phyloP scores from a whole-genome alignment of 2,329 filamentous ascomycete species.

The Huntiella decipiens region DNA sequence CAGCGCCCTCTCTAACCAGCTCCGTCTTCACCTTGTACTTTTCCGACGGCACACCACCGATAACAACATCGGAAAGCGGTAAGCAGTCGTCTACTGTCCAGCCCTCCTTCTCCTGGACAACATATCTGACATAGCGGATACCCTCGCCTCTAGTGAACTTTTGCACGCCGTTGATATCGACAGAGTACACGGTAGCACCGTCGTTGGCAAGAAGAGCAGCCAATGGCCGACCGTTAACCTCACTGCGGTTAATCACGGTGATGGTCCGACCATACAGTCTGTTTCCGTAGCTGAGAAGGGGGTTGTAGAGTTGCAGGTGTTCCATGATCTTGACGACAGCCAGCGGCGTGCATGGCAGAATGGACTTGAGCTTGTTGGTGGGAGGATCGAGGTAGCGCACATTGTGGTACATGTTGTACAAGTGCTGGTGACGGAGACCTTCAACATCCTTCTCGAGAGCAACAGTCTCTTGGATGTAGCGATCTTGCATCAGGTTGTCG shows the following conservation, averaged over 20 bases:
- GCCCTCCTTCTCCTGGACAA: constrained; percentile 65
- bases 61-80: constrained; percentile 81
- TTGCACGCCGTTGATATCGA: constrained; percentile 82
- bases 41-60: constrained; percentile 77
- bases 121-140: constrained; percentile 67
- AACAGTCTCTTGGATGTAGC: constrained; percentile 90
- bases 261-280: constrained; percentile 84
- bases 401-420: constrained; percentile 99
- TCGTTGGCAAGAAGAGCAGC: constrained; percentile 91
- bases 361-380: constrained; percentile 63
- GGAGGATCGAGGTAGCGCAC: constrained; percentile 77
- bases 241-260: constrained; percentile 87
- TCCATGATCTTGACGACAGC: constrained; percentile 96
- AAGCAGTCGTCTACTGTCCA: constrained; percentile 66
- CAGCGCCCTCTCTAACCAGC: constrained; percentile 68
- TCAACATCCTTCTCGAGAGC: constrained; percentile 86
- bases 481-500: constrained; percentile 63
- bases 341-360: constrained; percentile 86
- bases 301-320: constrained; percentile 90
- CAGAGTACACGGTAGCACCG: constrained; percentile 84
- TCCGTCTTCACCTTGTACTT: constrained; percentile 77
- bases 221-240: constrained; percentile 84
- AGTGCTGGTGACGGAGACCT: constrained; percentile 78
- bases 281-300: constrained; percentile 81
- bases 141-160: constrained; percentile 80